phyloP scores from a whole-genome alignment of 768 basidiomycete genomes.

The Myochromella boudieri region DNA sequence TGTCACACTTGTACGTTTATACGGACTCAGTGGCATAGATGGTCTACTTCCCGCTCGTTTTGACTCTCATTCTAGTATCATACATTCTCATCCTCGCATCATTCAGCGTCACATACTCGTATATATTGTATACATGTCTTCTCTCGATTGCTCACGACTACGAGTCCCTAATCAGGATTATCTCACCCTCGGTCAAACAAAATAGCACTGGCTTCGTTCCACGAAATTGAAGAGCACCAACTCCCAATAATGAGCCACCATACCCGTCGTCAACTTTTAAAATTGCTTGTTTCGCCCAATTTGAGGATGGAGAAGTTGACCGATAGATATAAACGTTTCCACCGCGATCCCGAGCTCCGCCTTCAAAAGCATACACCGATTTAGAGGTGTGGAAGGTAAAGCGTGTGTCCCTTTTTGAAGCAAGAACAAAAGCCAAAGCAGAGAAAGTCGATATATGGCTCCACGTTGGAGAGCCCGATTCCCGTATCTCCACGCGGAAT shows the following conservation, averaged over 20 bases:
- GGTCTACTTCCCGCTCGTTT: slow-evolving; percentile 14
- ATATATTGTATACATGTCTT: slow-evolving; percentile 14
- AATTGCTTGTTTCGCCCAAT: slow-evolving; percentile 78
- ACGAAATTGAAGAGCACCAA: slow-evolving; percentile 46
- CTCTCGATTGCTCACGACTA: slow-evolving; percentile 3
- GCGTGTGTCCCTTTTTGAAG: slow-evolving; percentile 86
- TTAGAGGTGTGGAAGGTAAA: slow-evolving; percentile 75
- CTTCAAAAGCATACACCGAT: slow-evolving; percentile 82
- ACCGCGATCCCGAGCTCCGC: slow-evolving; percentile 61
- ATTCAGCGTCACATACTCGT: slow-evolving; percentile 9
- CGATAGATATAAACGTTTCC: slow-evolving; percentile 90
- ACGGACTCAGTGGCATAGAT: slow-evolving; percentile 23
- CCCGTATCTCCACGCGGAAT: slow-evolving; percentile 42
- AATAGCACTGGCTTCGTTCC: slow-evolving; percentile 44
- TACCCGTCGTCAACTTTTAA: slow-evolving; percentile 70
- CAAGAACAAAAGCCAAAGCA: slow-evolving; percentile 91
- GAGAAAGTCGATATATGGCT: slow-evolving; percentile 80
- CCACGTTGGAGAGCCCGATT: slow-evolving; percentile 46
- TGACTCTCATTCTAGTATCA: slow-evolving; percentile 16
- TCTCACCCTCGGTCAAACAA: slow-evolving; percentile 75
- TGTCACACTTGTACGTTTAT: slow-evolving; percentile 28
- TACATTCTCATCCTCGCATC: slow-evolving; percentile 12
- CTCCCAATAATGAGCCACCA: slow-evolving; percentile 77
- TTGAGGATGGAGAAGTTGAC: slow-evolving; percentile 45
- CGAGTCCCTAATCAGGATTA: slow-evolving; percentile 55